Conservation (phyloP, 495 filamentous ascomycete genomes). For the Penicillium crystallinum region DNA sequence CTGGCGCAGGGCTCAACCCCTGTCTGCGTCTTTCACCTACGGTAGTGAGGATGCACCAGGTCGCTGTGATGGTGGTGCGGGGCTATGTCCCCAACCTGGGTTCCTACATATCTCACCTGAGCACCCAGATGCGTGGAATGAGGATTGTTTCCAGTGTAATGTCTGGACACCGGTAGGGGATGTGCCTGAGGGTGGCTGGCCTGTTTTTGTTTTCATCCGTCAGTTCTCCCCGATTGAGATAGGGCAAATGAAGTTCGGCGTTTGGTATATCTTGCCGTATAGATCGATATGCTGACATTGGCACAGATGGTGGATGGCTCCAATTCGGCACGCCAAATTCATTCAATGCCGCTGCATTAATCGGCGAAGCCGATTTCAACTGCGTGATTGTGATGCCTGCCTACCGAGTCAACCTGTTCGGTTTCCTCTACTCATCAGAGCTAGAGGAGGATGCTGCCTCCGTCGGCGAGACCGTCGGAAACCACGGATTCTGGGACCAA, state of each 20-base stretch:
- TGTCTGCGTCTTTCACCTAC: constrained; percentile 32
- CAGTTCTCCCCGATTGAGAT: constrained; percentile 9
- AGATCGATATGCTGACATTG: not conserved
- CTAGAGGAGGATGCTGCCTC: constrained; percentile 49
- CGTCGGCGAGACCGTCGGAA: constrained; percentile 40
- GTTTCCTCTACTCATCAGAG: constrained; percentile 56
- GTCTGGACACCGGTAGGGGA: constrained; percentile 37
- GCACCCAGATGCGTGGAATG: constrained; percentile 22
- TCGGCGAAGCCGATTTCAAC: constrained; percentile 42
- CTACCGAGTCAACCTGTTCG: constrained; percentile 63
- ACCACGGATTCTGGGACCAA: constrained; percentile 68
- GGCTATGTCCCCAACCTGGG: constrained; percentile 35
- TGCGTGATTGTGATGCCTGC: constrained; percentile 61
- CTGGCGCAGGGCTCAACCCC: constrained; percentile 32
- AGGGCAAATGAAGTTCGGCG: too few species aligned
- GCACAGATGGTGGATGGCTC: constrained; percentile 51
- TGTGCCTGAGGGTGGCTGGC: constrained; percentile 36
- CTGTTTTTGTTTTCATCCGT: constrained; percentile 43
- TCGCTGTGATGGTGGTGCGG: constrained; percentile 23
- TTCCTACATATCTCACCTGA: constrained; percentile 19
- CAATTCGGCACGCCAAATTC: constrained; percentile 50
- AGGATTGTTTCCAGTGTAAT: constrained; percentile 45
- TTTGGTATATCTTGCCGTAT: too few species aligned
- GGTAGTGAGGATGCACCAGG: constrained; percentile 30
- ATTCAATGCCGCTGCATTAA: constrained; percentile 45